Conservation (phyloP, 208 protist genomes). For the Balamuthia mandrillaris region DNA sequence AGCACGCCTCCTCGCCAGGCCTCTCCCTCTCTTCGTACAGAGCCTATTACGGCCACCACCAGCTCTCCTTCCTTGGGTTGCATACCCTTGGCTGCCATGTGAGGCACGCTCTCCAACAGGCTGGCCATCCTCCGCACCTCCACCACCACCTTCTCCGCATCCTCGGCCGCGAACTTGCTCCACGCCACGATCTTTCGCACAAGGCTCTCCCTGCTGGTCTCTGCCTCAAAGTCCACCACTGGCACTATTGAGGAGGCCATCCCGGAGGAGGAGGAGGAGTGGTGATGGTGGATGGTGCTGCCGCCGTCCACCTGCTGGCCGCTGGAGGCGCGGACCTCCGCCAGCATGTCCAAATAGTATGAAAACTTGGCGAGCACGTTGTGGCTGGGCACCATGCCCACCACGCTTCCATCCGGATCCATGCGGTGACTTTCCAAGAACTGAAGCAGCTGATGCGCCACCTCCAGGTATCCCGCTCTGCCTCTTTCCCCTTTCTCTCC, state of each 20-base stretch:
- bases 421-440: background rate
- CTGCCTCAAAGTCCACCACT: constrained; percentile 16
- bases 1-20: constrained; percentile 6
- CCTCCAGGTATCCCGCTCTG: too few relatives aligned
- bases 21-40: too few relatives aligned
- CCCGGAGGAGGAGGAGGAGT: too few relatives aligned
- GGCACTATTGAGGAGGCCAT: too few relatives aligned
- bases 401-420: constrained; percentile 5
- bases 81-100: background rate
- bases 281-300: too few relatives aligned
- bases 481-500: background rate
- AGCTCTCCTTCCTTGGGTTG: too few relatives aligned
- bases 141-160: too few relatives aligned
- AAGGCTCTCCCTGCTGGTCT: background rate
- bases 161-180: constrained; percentile 1
- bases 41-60: too few relatives aligned
- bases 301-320: too few relatives aligned
- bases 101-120: background rate
- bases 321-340: too few relatives aligned
- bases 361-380: background rate
- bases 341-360: constrained; percentile 1
- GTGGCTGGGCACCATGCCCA: background rate
- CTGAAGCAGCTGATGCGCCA: too few relatives aligned
- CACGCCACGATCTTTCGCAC: background rate
- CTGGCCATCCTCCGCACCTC: background rate